Conservation (phyloP, 768 basidiomycete genomes). For the Pleurotus giganteus region DNA sequence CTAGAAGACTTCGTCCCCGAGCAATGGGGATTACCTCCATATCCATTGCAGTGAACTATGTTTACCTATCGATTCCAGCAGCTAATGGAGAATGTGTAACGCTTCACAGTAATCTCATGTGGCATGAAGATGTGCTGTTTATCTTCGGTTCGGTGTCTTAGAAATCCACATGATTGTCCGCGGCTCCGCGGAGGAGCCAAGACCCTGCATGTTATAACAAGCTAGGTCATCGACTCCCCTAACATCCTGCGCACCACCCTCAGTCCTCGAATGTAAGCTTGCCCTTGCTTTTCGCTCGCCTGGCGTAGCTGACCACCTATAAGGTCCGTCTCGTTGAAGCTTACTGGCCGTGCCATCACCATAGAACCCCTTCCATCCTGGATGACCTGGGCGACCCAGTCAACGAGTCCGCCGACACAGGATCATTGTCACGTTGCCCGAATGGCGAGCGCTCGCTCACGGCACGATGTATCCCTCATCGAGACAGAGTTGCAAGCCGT, state of each 20-base stretch:
- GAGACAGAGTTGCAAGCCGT: slow-evolving; percentile 1
- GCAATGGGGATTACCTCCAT: slow-evolving; percentile 81
- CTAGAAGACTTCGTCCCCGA: slow-evolving; percentile 77
- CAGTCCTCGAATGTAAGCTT: not conserved
- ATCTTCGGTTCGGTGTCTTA: too few relatives aligned
- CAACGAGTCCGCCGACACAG: not conserved
- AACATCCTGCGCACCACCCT: too few relatives aligned
- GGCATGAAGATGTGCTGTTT: not conserved
- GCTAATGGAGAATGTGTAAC: not conserved
- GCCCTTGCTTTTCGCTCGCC: not conserved
- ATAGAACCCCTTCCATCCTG: not conserved
- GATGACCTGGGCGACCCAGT: not conserved
- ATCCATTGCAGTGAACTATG: slow-evolving; percentile 23
- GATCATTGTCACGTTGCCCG: not conserved
- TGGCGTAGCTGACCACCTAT: not conserved
- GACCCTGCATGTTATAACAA: too few relatives aligned
- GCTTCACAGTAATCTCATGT: not conserved
- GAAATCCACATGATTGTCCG: too few relatives aligned
- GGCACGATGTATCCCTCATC: not conserved
- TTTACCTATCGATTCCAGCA: not conserved
- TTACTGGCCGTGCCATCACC: not conserved
- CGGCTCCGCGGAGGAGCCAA: too few relatives aligned
- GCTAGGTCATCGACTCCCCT: too few relatives aligned
- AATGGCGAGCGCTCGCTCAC: not conserved
- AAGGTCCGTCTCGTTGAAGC: not conserved